Evolutionary conservation across 2,329 filamentous ascomycete genomes (phyloP).

Genomic region (Beauveria bassiana): DNA sequence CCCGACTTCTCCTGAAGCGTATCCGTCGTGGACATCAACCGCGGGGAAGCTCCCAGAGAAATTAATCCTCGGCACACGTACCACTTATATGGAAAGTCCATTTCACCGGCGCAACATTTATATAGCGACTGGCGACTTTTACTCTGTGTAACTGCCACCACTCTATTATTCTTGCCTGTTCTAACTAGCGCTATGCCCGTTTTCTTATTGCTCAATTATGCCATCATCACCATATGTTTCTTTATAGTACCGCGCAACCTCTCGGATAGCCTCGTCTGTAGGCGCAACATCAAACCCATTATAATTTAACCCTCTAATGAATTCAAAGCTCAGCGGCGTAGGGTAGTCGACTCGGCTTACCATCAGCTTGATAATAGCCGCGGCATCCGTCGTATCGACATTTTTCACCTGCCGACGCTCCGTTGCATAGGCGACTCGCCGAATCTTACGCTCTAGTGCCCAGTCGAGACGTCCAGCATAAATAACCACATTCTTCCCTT

Average conservation of each 20-base stretch:
- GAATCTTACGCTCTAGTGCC: too few relatives aligned
- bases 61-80: conserved; percentile 6
- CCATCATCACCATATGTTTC: conserved; percentile 12
- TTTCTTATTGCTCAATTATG: not conserved
- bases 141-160: not conserved
- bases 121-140: conserved; percentile 12
- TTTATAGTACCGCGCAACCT: conserved; percentile 13
- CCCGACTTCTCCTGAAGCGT: conserved; percentile 5
- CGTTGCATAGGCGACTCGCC: too few relatives aligned
- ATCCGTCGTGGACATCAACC: conserved; percentile 8
- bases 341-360: not conserved
- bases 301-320: conserved; percentile 12
- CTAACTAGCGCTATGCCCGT: too few relatives aligned
- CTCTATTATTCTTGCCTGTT: not conserved
- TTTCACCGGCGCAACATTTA: conserved; percentile 13
- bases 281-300: conserved; percentile 14
- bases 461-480: too few relatives aligned
- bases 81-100: conserved; percentile 9
- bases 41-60: conserved; percentile 5
- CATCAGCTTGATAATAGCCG: not conserved
- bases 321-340: conserved; percentile 13
- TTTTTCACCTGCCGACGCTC: too few relatives aligned
- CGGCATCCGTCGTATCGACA: too few relatives aligned
- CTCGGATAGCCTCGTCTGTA: conserved; percentile 8
- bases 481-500: too few relatives aligned